Evolutionary conservation across 345 rosid species (phyloP).

Genomic region (Raphanus sativus): DNA sequence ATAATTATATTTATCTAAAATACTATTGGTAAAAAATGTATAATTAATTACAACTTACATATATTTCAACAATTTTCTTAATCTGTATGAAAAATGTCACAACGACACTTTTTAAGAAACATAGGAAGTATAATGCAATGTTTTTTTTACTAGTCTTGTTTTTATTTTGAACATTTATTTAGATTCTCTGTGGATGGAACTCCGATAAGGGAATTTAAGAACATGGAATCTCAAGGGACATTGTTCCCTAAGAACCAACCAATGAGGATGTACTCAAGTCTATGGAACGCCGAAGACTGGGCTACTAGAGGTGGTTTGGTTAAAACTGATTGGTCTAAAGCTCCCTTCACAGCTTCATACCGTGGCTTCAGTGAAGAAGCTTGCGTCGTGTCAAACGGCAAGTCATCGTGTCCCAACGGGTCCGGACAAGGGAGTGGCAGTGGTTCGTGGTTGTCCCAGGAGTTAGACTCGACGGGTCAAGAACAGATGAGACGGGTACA

Average conservation of each 20-base stretch:
- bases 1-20: too few relatives aligned
- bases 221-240: constrained; percentile 43
- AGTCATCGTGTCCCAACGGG: constrained; percentile 8
- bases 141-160: constrained; percentile 6
- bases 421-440: constrained; percentile 18
- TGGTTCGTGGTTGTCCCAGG: constrained; percentile 26
- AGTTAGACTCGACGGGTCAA: constrained; percentile 29
- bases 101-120: too few relatives aligned
- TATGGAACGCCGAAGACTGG: constrained; percentile 32
- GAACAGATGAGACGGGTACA: constrained; percentile 39
- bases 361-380: constrained; percentile 26
- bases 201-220: constrained; percentile 52
- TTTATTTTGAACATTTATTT: neutral
- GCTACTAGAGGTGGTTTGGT: constrained; percentile 27
- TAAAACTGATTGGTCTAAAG: constrained; percentile 33
- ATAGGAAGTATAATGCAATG: neutral
- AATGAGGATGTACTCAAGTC: constrained; percentile 34
- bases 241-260: constrained; percentile 28
- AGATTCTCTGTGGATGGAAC: constrained; percentile 55
- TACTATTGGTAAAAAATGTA: too few relatives aligned
- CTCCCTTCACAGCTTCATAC: constrained; percentile 29
- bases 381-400: constrained; percentile 11
- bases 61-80: too few relatives aligned
- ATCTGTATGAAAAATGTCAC: too few relatives aligned
- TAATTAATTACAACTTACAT: too few relatives aligned